Conservation (phyloP, 345 rosid species). For the Raphanus raphanistrum region DNA sequence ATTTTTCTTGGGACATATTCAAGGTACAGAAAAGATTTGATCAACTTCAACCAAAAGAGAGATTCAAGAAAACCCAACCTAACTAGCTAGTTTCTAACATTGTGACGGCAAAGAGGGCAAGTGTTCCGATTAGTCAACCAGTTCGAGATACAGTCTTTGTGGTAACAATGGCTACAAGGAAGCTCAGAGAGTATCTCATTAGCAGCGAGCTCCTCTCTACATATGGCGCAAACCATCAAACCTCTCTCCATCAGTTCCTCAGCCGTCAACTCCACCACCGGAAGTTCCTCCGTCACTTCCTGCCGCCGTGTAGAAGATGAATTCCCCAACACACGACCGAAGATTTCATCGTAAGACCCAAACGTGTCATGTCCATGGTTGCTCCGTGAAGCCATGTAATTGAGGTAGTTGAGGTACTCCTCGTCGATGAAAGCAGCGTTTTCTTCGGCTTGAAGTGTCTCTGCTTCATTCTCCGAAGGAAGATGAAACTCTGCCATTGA, state of each 20-base stretch:
- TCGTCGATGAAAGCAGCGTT: neutral
- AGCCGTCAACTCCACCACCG: slow-evolving; percentile 27
- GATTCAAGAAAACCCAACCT: neutral
- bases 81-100: slow-evolving; percentile 9
- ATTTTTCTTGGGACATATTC: neutral
- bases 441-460: neutral
- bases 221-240: slow-evolving; percentile 22
- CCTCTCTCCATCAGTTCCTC: slow-evolving; percentile 28
- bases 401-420: slow-evolving; percentile 19
- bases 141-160: slow-evolving; percentile 18
- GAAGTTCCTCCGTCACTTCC: slow-evolving; percentile 5
- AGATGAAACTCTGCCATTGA: slow-evolving; percentile 35
- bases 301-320: neutral
- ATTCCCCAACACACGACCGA: slow-evolving; percentile 14
- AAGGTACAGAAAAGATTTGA: neutral
- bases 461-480: slow-evolving; percentile 5
- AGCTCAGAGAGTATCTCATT: slow-evolving; percentile 31
- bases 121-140: slow-evolving; percentile 30
- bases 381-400: slow-evolving; percentile 23
- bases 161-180: slow-evolving; percentile 34
- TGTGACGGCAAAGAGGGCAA: slow-evolving; percentile 33
- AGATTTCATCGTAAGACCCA: slow-evolving; percentile 28
- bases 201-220: slow-evolving; percentile 21
- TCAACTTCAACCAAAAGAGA: neutral
- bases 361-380: slow-evolving; percentile 12